phyloP scores from a whole-genome alignment of 2,329 filamentous ascomycete genomes.

The Colletotrichum siamense region DNA sequence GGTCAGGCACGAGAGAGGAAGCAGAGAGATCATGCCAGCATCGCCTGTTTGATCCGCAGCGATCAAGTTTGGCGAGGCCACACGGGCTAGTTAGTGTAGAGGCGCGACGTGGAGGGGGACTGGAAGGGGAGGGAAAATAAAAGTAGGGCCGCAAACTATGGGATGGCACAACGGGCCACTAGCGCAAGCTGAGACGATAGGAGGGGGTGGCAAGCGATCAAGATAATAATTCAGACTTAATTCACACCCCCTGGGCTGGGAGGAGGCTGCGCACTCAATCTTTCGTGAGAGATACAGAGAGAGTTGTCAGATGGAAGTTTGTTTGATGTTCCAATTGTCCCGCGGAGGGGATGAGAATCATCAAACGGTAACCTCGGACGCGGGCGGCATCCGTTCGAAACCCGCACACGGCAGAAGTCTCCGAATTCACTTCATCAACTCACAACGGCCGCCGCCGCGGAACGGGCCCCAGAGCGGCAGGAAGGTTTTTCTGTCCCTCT shows the following conservation, averaged over 20 bases:
- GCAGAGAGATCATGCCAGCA: not conserved
- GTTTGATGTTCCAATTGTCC: conserved; percentile 3
- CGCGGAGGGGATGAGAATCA: not conserved
- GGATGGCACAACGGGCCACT: conserved; percentile 2
- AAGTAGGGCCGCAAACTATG: not conserved
- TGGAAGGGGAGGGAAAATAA: not conserved
- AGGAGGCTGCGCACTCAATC: not conserved
- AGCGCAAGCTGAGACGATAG: conserved; percentile 9
- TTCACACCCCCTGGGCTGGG: not conserved
- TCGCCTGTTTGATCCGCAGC: conserved; percentile 14
- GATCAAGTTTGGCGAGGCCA: not conserved
- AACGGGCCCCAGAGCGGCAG: not conserved
- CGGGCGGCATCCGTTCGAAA: conserved; percentile 10
- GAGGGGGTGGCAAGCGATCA: not conserved
- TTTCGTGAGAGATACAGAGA: not conserved
- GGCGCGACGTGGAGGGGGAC: not conserved
- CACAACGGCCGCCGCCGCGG: not conserved
- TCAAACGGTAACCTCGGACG: conserved; percentile 7
- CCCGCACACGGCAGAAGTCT: not conserved
- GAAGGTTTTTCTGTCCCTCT: not conserved
- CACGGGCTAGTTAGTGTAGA: not conserved
- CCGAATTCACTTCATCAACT: not conserved
- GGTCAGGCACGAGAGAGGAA: not conserved
- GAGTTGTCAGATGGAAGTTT: not conserved
- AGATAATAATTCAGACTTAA: not conserved